phyloP scores from a whole-genome alignment of 1,139 yeast species.

The Taphrina sp. region DNA sequence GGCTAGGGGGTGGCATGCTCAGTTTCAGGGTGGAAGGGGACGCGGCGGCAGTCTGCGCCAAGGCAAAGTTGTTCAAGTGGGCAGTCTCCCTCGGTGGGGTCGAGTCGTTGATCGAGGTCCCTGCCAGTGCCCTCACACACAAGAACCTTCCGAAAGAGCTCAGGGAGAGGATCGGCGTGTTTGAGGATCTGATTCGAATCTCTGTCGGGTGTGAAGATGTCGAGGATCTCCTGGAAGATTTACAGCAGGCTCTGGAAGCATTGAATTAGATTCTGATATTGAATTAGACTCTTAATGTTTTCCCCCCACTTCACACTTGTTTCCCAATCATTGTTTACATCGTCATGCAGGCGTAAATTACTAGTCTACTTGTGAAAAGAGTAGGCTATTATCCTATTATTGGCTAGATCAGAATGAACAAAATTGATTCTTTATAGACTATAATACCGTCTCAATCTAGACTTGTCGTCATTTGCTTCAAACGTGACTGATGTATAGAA shows the following conservation, averaged over 20 bases:
- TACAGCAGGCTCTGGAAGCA: slow-evolving; percentile 40
- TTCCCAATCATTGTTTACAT: too few species aligned
- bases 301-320: too few species aligned
- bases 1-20: slow-evolving; percentile 89
- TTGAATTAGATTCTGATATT: too few species aligned
- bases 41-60: slow-evolving; percentile 69
- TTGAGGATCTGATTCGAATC: slow-evolving; percentile 75
- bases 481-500: too few species aligned
- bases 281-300: too few species aligned
- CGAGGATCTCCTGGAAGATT: slow-evolving; percentile 69
- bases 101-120: slow-evolving; percentile 81
- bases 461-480: too few species aligned
- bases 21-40: slow-evolving; percentile 82
- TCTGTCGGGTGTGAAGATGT: slow-evolving; percentile 86
- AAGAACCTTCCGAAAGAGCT: slow-evolving; percentile 81
- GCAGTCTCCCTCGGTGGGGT: slow-evolving; percentile 92
- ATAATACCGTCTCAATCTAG: too few species aligned
- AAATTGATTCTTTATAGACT: too few species aligned
- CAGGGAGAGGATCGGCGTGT: slow-evolving; percentile 79
- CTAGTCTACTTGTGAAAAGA: too few species aligned
- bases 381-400: too few species aligned
- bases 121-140: slow-evolving; percentile 82
- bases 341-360: too few species aligned
- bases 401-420: too few species aligned
- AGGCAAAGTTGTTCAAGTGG: slow-evolving; percentile 73